Percentiles rank a stretch among this genome's conserved stretches.
phyloP scores from a whole-genome alignment of 257 asterid species.

The Scutellaria galericulata region DNA sequence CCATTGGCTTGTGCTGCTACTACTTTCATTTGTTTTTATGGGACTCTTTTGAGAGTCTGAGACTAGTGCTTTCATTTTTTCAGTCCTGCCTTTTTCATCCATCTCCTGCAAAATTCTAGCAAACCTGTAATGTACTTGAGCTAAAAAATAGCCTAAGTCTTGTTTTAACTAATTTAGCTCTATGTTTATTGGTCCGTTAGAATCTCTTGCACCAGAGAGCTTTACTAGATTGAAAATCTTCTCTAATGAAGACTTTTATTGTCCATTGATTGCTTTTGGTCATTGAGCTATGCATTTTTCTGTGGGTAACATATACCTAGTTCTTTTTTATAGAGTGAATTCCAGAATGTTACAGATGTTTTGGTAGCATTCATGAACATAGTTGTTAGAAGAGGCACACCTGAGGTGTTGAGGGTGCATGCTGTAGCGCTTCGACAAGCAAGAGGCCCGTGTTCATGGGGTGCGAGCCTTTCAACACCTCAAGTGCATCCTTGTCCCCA shows the following conservation, averaged over 20 bases:
- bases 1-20: constrained; percentile 25
- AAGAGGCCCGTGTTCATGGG: too few species aligned
- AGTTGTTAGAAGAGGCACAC: too few species aligned
- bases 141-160: constrained; percentile 9
- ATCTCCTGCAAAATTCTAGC: constrained; percentile 5
- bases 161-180: constrained; percentile 18
- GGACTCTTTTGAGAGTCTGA: neutral
- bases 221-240: constrained; percentile 12
- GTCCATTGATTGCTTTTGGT: constrained; percentile 23
- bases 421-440: too few species aligned
- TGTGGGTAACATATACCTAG: constrained; percentile 4
- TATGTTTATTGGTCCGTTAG: neutral
- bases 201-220: constrained; percentile 17
- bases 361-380: neutral
- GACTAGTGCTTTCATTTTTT: constrained; percentile 22
- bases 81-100: constrained; percentile 1
- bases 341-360: constrained; percentile 5
- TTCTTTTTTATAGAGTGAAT: constrained; percentile 24
- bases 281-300: constrained; percentile 15
- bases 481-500: too few species aligned
- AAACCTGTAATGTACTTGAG: constrained; percentile 14
- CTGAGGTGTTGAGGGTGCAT: too few species aligned
- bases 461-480: too few species aligned
- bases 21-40: constrained; percentile 15
- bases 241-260: constrained; percentile 16